Evolutionary conservation across 352 stramenopile species (phyloP), one percentile per base, ranked within the genome.

Genomic region (Blastocystis sp.): DNA sequence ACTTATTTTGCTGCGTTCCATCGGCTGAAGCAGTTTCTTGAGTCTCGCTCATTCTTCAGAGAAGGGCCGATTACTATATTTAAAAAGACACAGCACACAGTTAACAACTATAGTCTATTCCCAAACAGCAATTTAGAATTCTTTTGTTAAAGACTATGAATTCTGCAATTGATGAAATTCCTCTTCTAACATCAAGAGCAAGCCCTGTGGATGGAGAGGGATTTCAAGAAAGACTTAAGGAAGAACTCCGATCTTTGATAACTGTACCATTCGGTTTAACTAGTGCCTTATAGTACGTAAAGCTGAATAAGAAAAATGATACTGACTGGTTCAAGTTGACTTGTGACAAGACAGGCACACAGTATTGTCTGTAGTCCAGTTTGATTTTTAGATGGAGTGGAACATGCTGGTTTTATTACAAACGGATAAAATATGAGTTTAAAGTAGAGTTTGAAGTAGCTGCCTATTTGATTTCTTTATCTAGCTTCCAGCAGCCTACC

Each of bases 241-340:
- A 96, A 90, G 94, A 96, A 90, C 94, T 95, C 66, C 89, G 94
- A 54, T 92, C 94, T 66, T 92, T 96, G 41, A 96, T 96, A 39
- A 70, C 94, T 91, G 94, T 95, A 91, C 1, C 13, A 18, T 26
- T 15, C 39, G 7, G 6, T 29, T 6, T n/a, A 26, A 23, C 18
- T 20, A 69, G 37, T 47, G 15, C 23, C 9, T 5, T 41, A n/a
- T 64, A 84, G 73, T 84, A 84, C 68, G 93, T 96, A 59, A 95
- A 95, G 80, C 93, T 94, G 91, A 96, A 96, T 92, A 96, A 96
- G 89, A 92, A 94, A 79, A 93, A 92, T 34, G 94, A 95, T 91
- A 95, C 94, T 82, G 94, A 96, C 90, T 96, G 94, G 94, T 96
- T 96, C 89, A 94, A 92, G 53, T 95, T 96, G 87, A 92, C 92